Evolutionary conservation across 768 basidiomycete species (phyloP).

Genomic region (Lactarius indigo): DNA sequence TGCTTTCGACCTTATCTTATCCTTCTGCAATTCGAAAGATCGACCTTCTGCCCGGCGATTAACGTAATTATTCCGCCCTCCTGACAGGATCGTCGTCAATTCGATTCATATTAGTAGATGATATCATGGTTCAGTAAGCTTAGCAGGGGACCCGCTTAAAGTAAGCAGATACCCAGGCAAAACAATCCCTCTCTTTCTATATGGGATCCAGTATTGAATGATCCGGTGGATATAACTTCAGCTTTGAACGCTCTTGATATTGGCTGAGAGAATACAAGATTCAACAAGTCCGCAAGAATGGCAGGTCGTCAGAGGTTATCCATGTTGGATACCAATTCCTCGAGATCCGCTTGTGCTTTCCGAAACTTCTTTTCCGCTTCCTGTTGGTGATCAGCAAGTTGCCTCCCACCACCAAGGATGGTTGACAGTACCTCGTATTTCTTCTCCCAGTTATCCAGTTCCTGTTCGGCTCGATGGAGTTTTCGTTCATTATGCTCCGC

Average conservation of each 20-base stretch:
- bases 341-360: constrained; percentile 17
- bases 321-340: constrained; percentile 19
- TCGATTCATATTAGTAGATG: neutral
- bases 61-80: neutral
- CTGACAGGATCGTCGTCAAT: neutral
- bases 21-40: neutral
- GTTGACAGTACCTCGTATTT: constrained; percentile 17
- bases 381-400: constrained; percentile 7
- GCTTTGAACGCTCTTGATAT: neutral
- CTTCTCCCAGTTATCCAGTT: constrained; percentile 14
- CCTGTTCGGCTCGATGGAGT: constrained; percentile 16
- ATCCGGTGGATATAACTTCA: too few species aligned
- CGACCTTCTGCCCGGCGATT: neutral
- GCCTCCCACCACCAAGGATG: neutral
- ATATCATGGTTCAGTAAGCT: neutral
- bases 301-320: constrained; percentile 18
- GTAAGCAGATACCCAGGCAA: too few species aligned
- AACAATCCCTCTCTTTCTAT: too few species aligned
- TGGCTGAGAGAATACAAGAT: neutral
- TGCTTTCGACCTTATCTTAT: neutral
- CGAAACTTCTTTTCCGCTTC: constrained; percentile 15
- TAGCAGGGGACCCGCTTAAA: too few species aligned
- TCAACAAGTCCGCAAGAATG: neutral
- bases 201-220: too few species aligned
- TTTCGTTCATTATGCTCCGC: constrained; percentile 18